Evolutionary conservation across 352 stramenopile species (phyloP), one percentile per base, ranked within the genome.

Genomic region (Phytopythium oedochilum): DNA sequence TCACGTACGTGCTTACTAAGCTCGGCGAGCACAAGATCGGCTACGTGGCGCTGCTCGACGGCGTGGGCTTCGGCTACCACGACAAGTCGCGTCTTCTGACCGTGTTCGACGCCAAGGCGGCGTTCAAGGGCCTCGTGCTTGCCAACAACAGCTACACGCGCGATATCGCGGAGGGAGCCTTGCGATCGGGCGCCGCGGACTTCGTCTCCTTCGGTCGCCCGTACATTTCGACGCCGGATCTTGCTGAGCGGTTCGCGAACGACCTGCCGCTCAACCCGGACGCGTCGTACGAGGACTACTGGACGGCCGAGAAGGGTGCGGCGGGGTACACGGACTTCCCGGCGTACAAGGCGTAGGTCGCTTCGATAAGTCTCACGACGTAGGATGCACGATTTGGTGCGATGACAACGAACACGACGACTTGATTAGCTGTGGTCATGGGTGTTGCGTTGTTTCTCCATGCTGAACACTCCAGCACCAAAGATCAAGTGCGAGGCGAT

Each of bases 11-110:
- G 9, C 23, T 68, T 11, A 7, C 66, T n/a, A 36, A 26, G 15
- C 35, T 61, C 29, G 25, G 38, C 20, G 43, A 48, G 22, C 25
- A 57, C 47, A 59, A n/a, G n/a, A n/a, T 86, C 11, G 73, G 62
- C 8, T 86, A 81, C 40, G 31, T 88, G 7, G 67, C 64, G 26
- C 61, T 74, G 1, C 43, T 75, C 0, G 68, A 77, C 26, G 67
- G 64, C 18, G 58, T 67, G 15, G 60, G 66, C 43, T 81, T 78
- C 38, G 57, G 66, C 22, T 70, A 64, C 40, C 60, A 68, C 51
- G 51, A 71, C 61, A 70, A 75, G 61, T 51, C 42, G 28, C 61
- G 49, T 34, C 48, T 68, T n/a, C 54, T 57, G 25, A 73, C 61
- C 15, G 53, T 55, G 18, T 64, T 71, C 23, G 66, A 75, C 29